Conservation (phyloP, 2,329 filamentous ascomycete genomes). For the Xylaria multiplex region DNA sequence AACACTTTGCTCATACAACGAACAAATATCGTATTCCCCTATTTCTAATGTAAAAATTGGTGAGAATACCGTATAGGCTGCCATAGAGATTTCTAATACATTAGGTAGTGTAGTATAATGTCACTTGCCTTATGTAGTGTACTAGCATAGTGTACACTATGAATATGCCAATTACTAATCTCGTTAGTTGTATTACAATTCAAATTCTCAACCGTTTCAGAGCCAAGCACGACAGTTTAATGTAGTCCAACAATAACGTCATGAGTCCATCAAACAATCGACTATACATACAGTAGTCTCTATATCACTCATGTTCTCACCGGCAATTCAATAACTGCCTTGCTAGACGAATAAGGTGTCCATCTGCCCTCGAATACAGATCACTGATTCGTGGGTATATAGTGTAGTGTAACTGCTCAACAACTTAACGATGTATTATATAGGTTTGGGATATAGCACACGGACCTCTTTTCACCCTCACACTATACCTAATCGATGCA, state of each 20-base stretch:
- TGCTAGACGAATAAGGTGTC: background rate
- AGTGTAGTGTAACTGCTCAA: background rate
- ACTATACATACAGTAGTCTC: background rate
- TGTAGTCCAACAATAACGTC: constrained; percentile 1
- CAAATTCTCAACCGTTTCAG: background rate
- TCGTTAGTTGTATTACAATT: background rate
- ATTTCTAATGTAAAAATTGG: background rate
- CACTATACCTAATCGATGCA: constrained; percentile 10
- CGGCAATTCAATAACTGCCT: background rate
- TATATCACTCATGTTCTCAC: background rate
- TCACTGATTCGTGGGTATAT: background rate
- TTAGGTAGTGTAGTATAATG: background rate
- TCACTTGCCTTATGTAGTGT: background rate
- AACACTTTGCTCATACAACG: background rate
- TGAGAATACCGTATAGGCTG: background rate
- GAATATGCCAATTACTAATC: background rate
- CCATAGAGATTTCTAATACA: background rate
- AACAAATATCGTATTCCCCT: background rate
- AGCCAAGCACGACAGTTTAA: constrained; percentile 6
- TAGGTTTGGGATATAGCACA: constrained; percentile 18
- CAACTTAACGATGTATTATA: constrained; percentile 1
- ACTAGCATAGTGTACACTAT: background rate
- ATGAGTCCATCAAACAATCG: background rate
- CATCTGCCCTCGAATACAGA: background rate
- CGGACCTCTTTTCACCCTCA: constrained; percentile 23